Evolutionary conservation across 2,329 filamentous ascomycete species (phyloP).

Genomic region (Biscogniauxia sp.): DNA sequence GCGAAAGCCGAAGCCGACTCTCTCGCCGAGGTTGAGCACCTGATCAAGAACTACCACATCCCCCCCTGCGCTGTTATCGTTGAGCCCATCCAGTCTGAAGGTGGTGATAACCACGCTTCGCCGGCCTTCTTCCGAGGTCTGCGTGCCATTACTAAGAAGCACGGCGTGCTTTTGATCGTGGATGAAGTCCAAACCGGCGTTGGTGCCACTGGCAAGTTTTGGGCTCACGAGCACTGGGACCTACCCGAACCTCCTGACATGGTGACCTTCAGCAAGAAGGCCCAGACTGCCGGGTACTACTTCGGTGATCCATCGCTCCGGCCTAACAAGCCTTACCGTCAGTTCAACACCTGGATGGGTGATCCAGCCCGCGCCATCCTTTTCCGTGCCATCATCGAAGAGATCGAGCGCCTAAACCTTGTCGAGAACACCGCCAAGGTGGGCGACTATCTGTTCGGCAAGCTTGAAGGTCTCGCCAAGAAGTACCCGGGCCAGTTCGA

Average conservation of each 20-base stretch:
- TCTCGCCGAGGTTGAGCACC: constrained; percentile 76
- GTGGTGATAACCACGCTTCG: constrained; percentile 90
- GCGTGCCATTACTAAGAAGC: constrained; percentile 72
- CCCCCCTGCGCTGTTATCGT: constrained; percentile 80
- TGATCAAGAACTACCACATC: constrained; percentile 75
- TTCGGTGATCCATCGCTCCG: constrained; percentile 76
- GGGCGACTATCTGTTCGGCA: constrained; percentile 73
- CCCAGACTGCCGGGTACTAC: constrained; percentile 91
- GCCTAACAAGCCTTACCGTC: constrained; percentile 90
- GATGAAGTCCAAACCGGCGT: constrained; percentile 94
- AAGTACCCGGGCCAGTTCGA: constrained; percentile 75
- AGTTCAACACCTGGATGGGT: constrained; percentile 98
- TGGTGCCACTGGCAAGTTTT: constrained; percentile 90
- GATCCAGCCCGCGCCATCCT: constrained; percentile 82
- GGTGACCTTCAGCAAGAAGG: constrained; percentile 95
- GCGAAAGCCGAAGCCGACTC: constrained; percentile 76
- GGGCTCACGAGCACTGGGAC: constrained; percentile 95
- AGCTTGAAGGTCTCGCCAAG: constrained; percentile 64
- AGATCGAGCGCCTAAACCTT: constrained; percentile 74
- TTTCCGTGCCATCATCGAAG: constrained; percentile 81
- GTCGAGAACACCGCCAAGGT: constrained; percentile 75
- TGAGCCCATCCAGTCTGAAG: constrained; percentile 91
- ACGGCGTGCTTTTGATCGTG: constrained; percentile 81
- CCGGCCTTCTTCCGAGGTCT: constrained; percentile 84
- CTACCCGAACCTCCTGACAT: constrained; percentile 79